A percentile compares a stretch with the other conserved stretches of the same genome.
These are phyloP conservation scores for Talaromyces sp. DNA, from an alignment of 2,329 filamentous ascomycete species.

Conservation along the genomic window DNA sequence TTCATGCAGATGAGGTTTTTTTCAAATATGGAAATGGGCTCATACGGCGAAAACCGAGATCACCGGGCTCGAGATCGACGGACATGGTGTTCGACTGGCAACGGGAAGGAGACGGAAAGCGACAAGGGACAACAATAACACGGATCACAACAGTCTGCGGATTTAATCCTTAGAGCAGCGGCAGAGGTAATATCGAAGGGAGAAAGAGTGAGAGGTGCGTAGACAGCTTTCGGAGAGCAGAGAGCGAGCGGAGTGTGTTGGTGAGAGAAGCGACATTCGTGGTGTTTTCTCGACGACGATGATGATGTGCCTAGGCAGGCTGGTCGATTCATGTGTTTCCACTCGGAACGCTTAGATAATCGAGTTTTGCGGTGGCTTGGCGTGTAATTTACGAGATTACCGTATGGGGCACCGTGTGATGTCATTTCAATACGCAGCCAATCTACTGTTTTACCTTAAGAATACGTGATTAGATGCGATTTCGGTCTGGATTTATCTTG, in stretches of 20 bases:
- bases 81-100: conserved; percentile 63
- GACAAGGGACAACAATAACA: conserved; percentile 20
- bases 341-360: conserved; percentile 13
- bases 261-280: conserved; percentile 5
- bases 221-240: background rate
- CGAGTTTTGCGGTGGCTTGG: conserved; percentile 6
- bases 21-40: conserved; percentile 17
- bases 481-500: background rate
- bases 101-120: conserved; percentile 20
- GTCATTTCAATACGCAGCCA: conserved; percentile 11
- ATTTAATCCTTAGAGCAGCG: background rate
- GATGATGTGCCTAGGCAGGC: conserved; percentile 9
- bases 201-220: background rate
- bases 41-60: conserved; percentile 88
- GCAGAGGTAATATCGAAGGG: background rate
- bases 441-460: background rate
- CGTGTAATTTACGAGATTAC: conserved; percentile 9
- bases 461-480: background rate
- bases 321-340: conserved; percentile 7
- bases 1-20: background rate
- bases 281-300: background rate
- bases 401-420: conserved; percentile 9
- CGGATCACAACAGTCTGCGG: conserved; percentile 9
- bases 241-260: background rate
- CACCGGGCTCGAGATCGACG: conserved; percentile 84